Evolutionary conservation across 1,139 yeast genomes (phyloP).

Genomic region (Pichia inconspicua): DNA sequence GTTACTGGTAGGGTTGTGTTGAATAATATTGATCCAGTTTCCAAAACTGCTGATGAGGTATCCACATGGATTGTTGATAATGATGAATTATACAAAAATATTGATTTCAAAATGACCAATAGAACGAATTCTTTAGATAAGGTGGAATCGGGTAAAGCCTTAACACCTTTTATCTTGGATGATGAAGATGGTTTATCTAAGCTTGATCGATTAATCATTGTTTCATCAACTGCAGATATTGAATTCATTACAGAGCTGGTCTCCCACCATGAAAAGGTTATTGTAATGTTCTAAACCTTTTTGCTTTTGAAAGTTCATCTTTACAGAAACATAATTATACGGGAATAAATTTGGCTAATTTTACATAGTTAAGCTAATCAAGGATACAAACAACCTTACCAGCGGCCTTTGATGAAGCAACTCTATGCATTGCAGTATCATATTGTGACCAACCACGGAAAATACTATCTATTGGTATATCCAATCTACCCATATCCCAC

Average conservation of each 20-base stretch:
- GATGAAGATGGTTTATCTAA: conserved; percentile 2
- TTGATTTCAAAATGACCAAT: conserved; percentile 4
- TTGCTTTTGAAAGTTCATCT: conserved; percentile 2
- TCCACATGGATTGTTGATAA: conserved; percentile 6
- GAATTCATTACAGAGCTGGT: conserved; percentile 16
- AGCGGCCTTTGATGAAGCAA: conserved; percentile 41
- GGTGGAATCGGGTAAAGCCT: conserved; percentile 1
- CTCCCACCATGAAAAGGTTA: conserved; percentile 19
- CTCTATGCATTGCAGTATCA: conserved; percentile 40
- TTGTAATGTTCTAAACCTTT: conserved; percentile 15
- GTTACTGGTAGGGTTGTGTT: conserved; percentile 15
- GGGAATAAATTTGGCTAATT: background rate
- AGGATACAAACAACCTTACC: conserved; percentile 49
- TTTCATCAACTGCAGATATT: conserved; percentile 11
- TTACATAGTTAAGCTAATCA: background rate
- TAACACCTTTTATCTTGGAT: conserved; percentile 10
- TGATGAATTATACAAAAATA: background rate
- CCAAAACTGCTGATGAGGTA: conserved; percentile 8
- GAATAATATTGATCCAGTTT: conserved; percentile 11
- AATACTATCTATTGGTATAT: conserved; percentile 48
- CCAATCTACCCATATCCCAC: conserved; percentile 36
- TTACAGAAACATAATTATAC: too few species aligned
- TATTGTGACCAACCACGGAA: conserved; percentile 39
- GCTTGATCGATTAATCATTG: conserved; percentile 20
- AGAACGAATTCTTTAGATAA: background rate